These are phyloP conservation scores for Encephalitozoon intestinalis DNA, from an alignment of 371 early-diverging fungal species.

Conservation along the genomic window DNA sequence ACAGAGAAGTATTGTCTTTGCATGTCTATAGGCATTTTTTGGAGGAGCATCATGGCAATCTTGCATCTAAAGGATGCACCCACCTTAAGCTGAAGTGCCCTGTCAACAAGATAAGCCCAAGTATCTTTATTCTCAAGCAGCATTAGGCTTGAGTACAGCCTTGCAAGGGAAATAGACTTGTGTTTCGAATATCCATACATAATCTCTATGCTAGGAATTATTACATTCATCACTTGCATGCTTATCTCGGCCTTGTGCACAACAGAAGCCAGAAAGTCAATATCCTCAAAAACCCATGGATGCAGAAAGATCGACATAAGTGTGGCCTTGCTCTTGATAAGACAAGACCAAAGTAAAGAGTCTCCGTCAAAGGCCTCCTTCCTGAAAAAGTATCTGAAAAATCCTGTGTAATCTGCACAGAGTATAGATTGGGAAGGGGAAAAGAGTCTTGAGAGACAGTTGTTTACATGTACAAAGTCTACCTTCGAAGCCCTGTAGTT, in stretches of 20 bases:
- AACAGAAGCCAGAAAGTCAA: neutral
- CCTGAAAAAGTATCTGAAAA: conserved; percentile 1
- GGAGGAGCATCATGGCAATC: neutral
- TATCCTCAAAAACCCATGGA: neutral
- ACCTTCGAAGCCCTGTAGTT: neutral
- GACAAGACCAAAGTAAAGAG: neutral
- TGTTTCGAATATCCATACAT: neutral
- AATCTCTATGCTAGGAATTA: neutral
- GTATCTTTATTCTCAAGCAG: neutral
- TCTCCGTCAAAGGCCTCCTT: neutral
- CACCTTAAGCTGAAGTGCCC: neutral
- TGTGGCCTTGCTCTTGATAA: conserved; percentile 6
- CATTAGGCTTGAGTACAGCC: neutral
- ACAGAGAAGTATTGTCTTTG: neutral
- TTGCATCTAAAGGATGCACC: neutral
- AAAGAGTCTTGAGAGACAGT: conserved; percentile 3
- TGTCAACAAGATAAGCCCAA: neutral
- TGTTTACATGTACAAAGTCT: conserved; percentile 8
- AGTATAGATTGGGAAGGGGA: neutral
- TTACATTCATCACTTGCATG: neutral
- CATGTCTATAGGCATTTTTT: neutral
- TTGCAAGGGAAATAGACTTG: neutral
- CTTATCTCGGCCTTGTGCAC: neutral
- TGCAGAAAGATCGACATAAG: neutral
- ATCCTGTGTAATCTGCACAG: neutral